Base-by-base conservation (phyloP, 805 yeast genomes). In the Ogataea paradorogensis region DNA sequence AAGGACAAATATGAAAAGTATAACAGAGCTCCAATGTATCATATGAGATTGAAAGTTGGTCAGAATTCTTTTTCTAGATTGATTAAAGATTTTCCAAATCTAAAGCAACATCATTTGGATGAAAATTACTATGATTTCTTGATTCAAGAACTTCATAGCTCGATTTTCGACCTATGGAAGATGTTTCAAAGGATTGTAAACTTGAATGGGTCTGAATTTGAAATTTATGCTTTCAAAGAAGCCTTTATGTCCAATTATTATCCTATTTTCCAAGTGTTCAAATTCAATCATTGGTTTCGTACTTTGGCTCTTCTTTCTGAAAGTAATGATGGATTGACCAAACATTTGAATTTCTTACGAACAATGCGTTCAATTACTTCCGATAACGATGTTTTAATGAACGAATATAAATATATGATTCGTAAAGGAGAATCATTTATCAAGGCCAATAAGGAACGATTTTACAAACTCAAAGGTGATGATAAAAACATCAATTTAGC, bases 251-350 rank as follows among this genome's bases (percentile, higher is more conserved):
- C 37, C 21, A 27, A 33, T 7, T 50, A 43, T 28, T 50, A 38
- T 35, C 52, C 52, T 9, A 16, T 27, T 1, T 47, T 50, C 32
- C 55, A 47, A 30, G 55, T 42, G 13, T 50, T 47, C 42, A 50
- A 50, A 30, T 48, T 39, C 37, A 50, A 50, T 25, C 55, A 50
- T 35, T 46, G 51, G 52, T 42, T 50, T 18, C 39, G 52, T 29
- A 47, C 48, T 32, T 44, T 50, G 21, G 47, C 48, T 2, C 31
- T 45, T n/a, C 30, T 50, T 9, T 42, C 46, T 7, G 46, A 44
- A 26, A 42, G 49, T 15, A 46, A 35, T 15, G 50, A 40, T 6
- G 45, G 50, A 3, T 30, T 48, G 4, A 34, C 30, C 13, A 44
- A 40, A n/a, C 52, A 50, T 29, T 33, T 50, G 24, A 35, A 26